Evolutionary conservation across 2,329 filamentous ascomycete genomes (phyloP).

Genomic region (Monosporascus sp.): DNA sequence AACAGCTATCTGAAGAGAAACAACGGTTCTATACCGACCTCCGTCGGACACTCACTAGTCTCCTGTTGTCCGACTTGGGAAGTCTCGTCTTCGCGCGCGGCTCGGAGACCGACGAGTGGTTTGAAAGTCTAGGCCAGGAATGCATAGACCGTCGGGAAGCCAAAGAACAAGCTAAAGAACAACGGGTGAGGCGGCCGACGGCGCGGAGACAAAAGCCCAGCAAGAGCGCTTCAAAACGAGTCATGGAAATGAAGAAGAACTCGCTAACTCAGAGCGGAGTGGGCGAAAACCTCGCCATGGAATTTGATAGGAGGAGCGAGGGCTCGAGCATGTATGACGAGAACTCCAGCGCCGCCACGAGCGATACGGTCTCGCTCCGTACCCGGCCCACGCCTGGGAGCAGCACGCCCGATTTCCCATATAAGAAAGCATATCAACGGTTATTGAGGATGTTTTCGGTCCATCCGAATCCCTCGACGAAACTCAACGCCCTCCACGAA

Average conservation of each 20-base stretch:
- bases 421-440: conserved; percentile 71
- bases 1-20: conserved; percentile 62
- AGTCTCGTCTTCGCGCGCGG: conserved; percentile 81
- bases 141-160: conserved; percentile 59
- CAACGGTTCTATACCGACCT: conserved; percentile 71
- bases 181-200: conserved; percentile 34
- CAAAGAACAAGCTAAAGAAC: conserved; percentile 48
- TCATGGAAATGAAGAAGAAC: conserved; percentile 62
- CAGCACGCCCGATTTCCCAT: conserved; percentile 61
- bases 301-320: conserved; percentile 35
- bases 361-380: conserved; percentile 32
- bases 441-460: conserved; percentile 83
- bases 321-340: conserved; percentile 27
- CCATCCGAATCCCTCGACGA: conserved; percentile 80
- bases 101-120: conserved; percentile 90
- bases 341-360: conserved; percentile 38
- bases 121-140: conserved; percentile 61
- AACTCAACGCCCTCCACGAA: conserved; percentile 78
- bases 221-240: conserved; percentile 40
- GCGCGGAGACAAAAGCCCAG: conserved; percentile 39
- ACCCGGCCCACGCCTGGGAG: conserved; percentile 26
- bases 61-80: conserved; percentile 85
- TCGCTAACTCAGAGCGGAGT: conserved; percentile 57
- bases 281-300: conserved; percentile 31
- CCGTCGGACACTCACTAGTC: conserved; percentile 72